Base-by-base conservation (phyloP, 1,284 basidiomycete genomes). In the Ceratobasidium sp. region DNA sequence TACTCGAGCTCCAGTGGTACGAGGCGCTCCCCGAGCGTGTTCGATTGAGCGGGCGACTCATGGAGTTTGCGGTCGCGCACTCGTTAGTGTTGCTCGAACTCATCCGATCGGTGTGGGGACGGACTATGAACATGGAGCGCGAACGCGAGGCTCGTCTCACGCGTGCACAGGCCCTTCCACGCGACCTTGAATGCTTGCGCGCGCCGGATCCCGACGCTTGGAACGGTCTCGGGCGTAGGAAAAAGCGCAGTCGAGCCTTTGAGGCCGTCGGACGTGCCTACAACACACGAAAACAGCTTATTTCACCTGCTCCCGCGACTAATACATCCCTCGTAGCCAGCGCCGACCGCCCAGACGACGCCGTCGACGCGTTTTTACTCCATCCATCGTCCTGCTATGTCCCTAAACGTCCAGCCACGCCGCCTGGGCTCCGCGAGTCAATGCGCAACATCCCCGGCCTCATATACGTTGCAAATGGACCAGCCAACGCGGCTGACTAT, bases 231-330 rank as follows among this genome's bases (percentile, higher is more conserved):
- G 57, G 57, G 57, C 26, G 38, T 4, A 33, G 15, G 10, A 64
- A 64, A 23, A n/a, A 17, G 46, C 64, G 23, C 17, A 48, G 44
- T 20, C 12, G 44, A 3, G 44, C n/a, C 0, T 66, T 66, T 33
- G 64, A 66, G 42, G 40, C 64, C 64, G 42, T 26, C 9, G 52
- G 52, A 9, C n/a, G 52, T 9, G 64, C 64, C 10, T 66, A 48
- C 64, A 48, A 3, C 9, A 66, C 64, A 44, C 42, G 64, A 2
- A 20, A 28, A 20, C 44, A 40, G 12, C 46, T 48, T 7, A 2
- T 20, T 20, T 2, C 17, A 17, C 3, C 46, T 48, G 6, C 46
- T 3, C 13, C 10, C 5, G 46, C 9, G 46, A 13, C 46, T 10
- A 10, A 13, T 3, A 33, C 33, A 33, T 1, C 33, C 10, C 46